Base-by-base conservation (phyloP, 2,329 filamentous ascomycete genomes). In the Endoconidiophora laricicola region DNA sequence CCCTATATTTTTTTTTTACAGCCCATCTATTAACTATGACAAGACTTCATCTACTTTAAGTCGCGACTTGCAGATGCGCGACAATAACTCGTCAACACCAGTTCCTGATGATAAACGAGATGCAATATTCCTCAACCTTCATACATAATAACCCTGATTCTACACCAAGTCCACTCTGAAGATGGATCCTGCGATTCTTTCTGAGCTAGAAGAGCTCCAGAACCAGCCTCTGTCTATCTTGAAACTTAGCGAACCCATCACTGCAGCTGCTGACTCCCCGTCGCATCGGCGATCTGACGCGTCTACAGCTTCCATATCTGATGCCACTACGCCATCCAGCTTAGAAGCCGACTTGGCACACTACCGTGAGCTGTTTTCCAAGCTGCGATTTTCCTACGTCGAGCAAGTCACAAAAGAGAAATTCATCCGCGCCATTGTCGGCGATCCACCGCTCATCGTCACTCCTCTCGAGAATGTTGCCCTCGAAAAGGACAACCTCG, bases 341-440 rank as follows among this genome's bases (percentile, higher is more conserved):
- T 71, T 96, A 6, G 79, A 85, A 56, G 85, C 84, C 24, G 90
- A 96, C 63, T 72, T 96, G 24, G 71, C 74, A 26, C 88, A 96
- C 65, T 95, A 96, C 69, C 86, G 85, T 67, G 88, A 95, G 65
- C 76, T 96, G 18, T 98, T 96, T 65, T 83, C 86, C 40, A 96
- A 98, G 67, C 74, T 96, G 38, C 86, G 90, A 58, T 96, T 96
- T 70, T 93, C 85, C 56, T 96, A 96, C 66, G 83, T 95, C 58
- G 91, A 98, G 66, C 91, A 96, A 69, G 87, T 96, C 55, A 96
- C 90, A 42, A 98, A 96, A 66, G 91, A 98, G 64, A 94, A 94
- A 60, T 96, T 95, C 64, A 81, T 98, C 49, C 85, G 87, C 57
- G 81, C 85, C 55, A 93, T 96, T 58, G 86, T 93, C 14, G 86